Evolutionary conservation across 129 eudicot species (phyloP), one percentile per base, ranked within the genome.

Genomic region (Artemisia argyi): DNA sequence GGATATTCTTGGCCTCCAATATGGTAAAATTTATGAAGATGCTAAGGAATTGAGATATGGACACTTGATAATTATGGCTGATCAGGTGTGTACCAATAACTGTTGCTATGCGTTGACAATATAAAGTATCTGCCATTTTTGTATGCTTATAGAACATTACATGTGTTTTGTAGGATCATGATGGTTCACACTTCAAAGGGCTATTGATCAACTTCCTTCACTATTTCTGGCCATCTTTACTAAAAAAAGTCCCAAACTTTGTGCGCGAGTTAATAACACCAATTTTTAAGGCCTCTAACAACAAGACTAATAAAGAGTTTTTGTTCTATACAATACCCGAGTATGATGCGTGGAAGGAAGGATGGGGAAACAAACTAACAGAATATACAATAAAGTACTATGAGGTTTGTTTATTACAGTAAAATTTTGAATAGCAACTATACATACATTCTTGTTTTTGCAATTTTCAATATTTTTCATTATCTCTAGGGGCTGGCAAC

Each of bases 161-260:
- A 15, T 70, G 64, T 20, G 67, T 75, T 35, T 44, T 75, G 69
- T 83, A 93, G 98, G 98, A 93, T 84, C 97, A 90, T 90, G 97
- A 93, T 77, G 98, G 98, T 44, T 93, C 98, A n/a, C 98, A 87
- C 68, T 87, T 93, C 75, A 93, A 93, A 81, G 98, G 97, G 76
- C 85, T 93, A 7, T 65, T 94, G 52, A 94, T 94, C 53, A 94
- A 90, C 59, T 90, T 94, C 79, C 81, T 94, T 73, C 97, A 94
- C 47, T 65, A 93, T 11, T 94, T 94, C 74, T 94, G 98, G 98
- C 98, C 98, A 22, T 90, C 98, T 48, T 76, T 94, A 79, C 83
- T 94, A n/a, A 20, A 20, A 20, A 94, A 82, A 86, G 72, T 90
- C 62, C 96, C 97, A 5, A 61, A 87, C 56, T 94, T 94, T 78